Evolutionary conservation across 345 rosid genomes (phyloP), one percentile per base, ranked within the genome.

Genomic region (Moringa oleifera): DNA sequence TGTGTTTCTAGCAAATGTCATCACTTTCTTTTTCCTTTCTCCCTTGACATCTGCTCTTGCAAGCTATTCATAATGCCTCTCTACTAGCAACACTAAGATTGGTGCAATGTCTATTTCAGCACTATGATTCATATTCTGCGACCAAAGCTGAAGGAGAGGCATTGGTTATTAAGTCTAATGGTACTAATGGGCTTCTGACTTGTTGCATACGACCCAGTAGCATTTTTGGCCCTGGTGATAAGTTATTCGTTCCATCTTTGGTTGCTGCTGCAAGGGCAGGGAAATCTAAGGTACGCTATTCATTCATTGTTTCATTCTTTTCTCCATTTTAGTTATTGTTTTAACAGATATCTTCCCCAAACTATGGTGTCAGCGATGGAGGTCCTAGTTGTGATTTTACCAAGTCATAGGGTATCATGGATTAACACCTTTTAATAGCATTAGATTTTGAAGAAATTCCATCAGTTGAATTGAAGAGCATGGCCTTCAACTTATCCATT

Each of bases 221-320:
- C 59, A 88, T 93, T 66, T 93, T 93, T 68, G 97, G 98, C 51
- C 97, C 98, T 25, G 98, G 98, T 58, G 97, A 93, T 81, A 83
- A 61, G 79, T 73, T 90, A 76, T 65, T 93, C 57, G 80, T 90
- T 74, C 98, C 98, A 13, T 80, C 98, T 18, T 79, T 93, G 67
- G 86, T 76, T 59, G 78, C 79, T 70, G 91, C 96, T 56, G 97
- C 91, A 20, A 85, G 80, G 67, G 96, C 95, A 23, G 97, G 98
- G 46, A 90, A 93, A 79, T 82, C 85, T 19, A 93, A 90, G 96
- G 98, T 90, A 68, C 61, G 17, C 21, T 51, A 20, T 59, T 59
- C 19, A 31, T 25, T 70, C 46, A 54, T 50, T 64, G 54, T 65
- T 13, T 59, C 20, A 37, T 20, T 49, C 0, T 24, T 64, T 37